Conservation (phyloP, 202 grass and related monocot species). For the Brachypodium distachyon region DNA sequence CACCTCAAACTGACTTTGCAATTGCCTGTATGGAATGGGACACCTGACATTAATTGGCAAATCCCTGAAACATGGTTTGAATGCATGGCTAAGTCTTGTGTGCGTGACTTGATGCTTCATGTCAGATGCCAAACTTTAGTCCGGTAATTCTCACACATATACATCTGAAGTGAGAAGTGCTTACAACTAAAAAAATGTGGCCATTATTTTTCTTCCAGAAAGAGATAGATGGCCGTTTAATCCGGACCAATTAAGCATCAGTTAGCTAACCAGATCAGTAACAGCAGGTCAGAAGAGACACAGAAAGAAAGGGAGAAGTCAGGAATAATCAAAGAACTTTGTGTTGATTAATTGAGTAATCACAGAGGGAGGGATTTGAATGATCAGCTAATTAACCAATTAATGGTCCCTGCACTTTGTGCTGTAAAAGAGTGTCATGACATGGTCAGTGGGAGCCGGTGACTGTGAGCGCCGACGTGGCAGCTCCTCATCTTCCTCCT, state of each 20-base stretch:
- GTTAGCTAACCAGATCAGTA: neutral
- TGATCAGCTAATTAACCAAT: neutral
- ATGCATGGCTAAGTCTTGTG: neutral
- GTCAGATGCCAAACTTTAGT: neutral
- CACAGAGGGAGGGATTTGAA: neutral
- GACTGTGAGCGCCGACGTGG: neutral
- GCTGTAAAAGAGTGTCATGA: conserved; percentile 69
- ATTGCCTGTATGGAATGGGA: neutral
- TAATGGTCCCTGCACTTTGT: conserved; percentile 23
- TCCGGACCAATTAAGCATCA: neutral
- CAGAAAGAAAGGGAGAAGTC: neutral
- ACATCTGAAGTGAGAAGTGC: no score
- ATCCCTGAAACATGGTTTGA: neutral
- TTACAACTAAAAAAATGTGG: no score
- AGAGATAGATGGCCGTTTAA: neutral
- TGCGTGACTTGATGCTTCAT: neutral
- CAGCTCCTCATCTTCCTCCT: neutral
- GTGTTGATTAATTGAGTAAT: conserved; percentile 18
- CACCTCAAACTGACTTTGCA: neutral
- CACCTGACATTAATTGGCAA: neutral
- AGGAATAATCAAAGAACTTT: neutral
- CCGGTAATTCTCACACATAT: neutral
- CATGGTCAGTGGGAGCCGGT: conserved; percentile 35
- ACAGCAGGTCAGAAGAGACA: neutral
- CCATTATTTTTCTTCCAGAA: neutral